A percentile compares a stretch with the other conserved stretches of the same genome.
Conservation (phyloP, 169 alveolate species). For the Ichthyophthirius multifiliis region DNA sequence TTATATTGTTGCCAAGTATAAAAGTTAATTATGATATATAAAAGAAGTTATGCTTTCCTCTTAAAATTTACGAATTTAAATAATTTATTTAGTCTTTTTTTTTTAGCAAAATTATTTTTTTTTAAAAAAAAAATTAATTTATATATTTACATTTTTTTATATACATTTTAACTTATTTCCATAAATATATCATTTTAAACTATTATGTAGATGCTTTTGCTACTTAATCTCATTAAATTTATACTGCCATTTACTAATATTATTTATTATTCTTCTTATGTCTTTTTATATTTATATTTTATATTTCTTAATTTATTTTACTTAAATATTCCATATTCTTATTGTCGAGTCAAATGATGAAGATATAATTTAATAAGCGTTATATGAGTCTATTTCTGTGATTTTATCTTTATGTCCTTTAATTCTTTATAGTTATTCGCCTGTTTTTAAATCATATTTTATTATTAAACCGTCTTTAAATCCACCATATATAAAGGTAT, state of each 20-base stretch:
- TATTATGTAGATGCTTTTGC: conserved; percentile 6
- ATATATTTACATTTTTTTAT: no score
- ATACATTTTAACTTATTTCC: not conserved
- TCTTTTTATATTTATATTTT: no score
- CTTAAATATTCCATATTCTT: conserved; percentile 59
- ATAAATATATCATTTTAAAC: conserved; percentile 23
- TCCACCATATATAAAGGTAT: conserved; percentile 56
- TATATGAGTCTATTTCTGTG: conserved; percentile 31
- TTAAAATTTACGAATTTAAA: not conserved
- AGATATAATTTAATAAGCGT: conserved; percentile 51
- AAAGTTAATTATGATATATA: conserved; percentile 16
- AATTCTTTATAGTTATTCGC: conserved; percentile 31
- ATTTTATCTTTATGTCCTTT: conserved; percentile 59
- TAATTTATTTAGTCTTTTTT: not conserved
- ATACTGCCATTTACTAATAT: conserved; percentile 21
- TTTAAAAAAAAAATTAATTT: no score
- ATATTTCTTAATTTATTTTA: not conserved
- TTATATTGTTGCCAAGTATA: conserved; percentile 60
- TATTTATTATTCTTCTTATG: not conserved
- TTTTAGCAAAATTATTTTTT: not conserved
- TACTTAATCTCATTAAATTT: conserved; percentile 7
- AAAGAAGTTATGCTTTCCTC: conserved; percentile 7
- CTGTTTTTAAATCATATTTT: conserved; percentile 39
- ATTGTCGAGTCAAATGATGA: conserved; percentile 68
- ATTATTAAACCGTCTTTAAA: conserved; percentile 69